Evolutionary conservation across 257 asterid species (phyloP).

Genomic region (Penstemon barbatus): DNA sequence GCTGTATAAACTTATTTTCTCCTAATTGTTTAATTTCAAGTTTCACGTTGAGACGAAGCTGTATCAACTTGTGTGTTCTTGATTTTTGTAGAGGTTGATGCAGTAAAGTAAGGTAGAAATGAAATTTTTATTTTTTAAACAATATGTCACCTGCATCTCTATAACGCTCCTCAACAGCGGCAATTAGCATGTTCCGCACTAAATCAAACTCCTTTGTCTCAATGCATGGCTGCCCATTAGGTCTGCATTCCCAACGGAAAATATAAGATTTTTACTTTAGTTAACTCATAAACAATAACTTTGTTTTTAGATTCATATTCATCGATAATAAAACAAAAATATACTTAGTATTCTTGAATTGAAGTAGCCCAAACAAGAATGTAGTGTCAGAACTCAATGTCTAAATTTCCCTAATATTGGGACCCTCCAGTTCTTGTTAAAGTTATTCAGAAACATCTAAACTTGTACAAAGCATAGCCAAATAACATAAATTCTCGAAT

Average conservation of each 20-base stretch:
- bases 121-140: no score
- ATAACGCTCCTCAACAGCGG: conserved; percentile 66
- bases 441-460: not conserved
- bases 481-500: conserved; percentile 2
- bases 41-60: no score
- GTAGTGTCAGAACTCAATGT: not conserved
- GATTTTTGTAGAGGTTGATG: no score
- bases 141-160: conserved; percentile 49
- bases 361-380: not conserved
- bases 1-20: no score
- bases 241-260: conserved; percentile 35
- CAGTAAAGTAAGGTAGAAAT: no score
- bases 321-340: not conserved
- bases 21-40: no score
- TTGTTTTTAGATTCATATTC: not conserved
- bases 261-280: conserved; percentile 2
- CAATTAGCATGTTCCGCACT: conserved; percentile 57
- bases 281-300: not conserved
- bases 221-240: conserved; percentile 54
- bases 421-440: not conserved
- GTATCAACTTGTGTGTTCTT: no score
- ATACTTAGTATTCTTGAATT: not conserved
- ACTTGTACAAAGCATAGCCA: not conserved
- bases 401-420: not conserved
- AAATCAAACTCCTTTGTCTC: conserved; percentile 57